Evolutionary conservation across 2,329 filamentous ascomycete genomes (phyloP).

Genomic region (Raffaelea albimanens): DNA sequence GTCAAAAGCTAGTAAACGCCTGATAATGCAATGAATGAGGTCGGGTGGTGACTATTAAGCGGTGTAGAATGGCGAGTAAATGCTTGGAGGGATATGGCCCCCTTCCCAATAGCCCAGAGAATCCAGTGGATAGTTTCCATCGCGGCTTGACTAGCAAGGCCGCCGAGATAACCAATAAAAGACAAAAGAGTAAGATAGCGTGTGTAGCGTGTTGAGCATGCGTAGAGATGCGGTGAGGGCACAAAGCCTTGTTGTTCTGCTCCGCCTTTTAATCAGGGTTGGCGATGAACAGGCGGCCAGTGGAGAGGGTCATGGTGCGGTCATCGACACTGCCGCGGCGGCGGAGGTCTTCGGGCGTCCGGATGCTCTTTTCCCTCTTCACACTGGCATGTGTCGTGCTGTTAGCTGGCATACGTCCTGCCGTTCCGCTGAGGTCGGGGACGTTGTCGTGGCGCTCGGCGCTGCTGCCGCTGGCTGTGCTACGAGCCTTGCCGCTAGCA

Average conservation of each 20-base stretch:
- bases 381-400: conserved; percentile 48
- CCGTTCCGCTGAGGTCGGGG: conserved; percentile 39
- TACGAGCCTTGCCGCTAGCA: conserved; percentile 38
- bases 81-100: background rate
- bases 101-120: no score
- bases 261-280: conserved; percentile 58
- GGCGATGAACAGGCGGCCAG: conserved; percentile 70
- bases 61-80: background rate
- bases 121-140: background rate
- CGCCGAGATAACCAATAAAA: background rate
- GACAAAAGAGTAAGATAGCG: conserved; percentile 1
- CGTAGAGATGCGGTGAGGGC: background rate
- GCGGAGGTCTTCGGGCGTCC: conserved; percentile 61
- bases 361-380: conserved; percentile 55
- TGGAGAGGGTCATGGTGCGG: conserved; percentile 64
- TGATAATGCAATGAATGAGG: background rate
- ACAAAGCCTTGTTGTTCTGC: background rate
- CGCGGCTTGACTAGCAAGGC: background rate
- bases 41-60: background rate
- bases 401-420: conserved; percentile 46
- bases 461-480: conserved; percentile 46
- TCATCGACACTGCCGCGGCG: conserved; percentile 78
- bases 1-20: conserved; percentile 1
- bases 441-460: conserved; percentile 52
- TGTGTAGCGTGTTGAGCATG: background rate